Evolutionary conservation across 1,139 yeast species (phyloP).

Genomic region (Eremothecium coryli): DNA sequence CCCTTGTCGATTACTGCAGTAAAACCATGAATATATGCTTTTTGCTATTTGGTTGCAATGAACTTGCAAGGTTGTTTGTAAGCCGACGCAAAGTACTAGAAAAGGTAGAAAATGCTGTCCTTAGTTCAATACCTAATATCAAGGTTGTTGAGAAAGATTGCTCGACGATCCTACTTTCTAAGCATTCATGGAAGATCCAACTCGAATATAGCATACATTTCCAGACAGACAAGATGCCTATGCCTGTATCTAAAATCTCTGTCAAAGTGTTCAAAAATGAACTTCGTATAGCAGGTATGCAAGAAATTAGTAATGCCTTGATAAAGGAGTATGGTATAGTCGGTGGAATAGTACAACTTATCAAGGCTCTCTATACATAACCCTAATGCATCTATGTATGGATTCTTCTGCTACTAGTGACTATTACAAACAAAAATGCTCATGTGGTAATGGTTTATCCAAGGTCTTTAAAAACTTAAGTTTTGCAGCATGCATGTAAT

Average conservation of each 20-base stretch:
- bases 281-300: constrained; percentile 5
- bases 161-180: not conserved
- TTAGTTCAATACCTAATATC: not conserved
- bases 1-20: constrained; percentile 3
- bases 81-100: constrained; percentile 5
- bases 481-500: constrained; percentile 21
- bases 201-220: not conserved
- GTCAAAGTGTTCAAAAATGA: constrained; percentile 3
- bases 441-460: constrained; percentile 2
- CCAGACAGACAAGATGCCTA: constrained; percentile 4
- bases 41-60: constrained; percentile 14
- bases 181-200: constrained; percentile 1
- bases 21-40: constrained; percentile 7
- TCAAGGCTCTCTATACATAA: constrained; percentile 2
- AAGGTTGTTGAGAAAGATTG: not conserved
- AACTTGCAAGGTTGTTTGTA: constrained; percentile 11
- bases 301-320: constrained; percentile 10
- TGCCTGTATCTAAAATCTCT: constrained; percentile 6
- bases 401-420: not conserved
- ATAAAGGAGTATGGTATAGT: constrained; percentile 15
- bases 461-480: constrained; percentile 11
- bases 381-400: not conserved
- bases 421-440: constrained; percentile 2
- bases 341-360: constrained; percentile 10
- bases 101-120: constrained; percentile 2